Conservation (phyloP, 768 basidiomycete species). For the Lactarius hatsudake region DNA sequence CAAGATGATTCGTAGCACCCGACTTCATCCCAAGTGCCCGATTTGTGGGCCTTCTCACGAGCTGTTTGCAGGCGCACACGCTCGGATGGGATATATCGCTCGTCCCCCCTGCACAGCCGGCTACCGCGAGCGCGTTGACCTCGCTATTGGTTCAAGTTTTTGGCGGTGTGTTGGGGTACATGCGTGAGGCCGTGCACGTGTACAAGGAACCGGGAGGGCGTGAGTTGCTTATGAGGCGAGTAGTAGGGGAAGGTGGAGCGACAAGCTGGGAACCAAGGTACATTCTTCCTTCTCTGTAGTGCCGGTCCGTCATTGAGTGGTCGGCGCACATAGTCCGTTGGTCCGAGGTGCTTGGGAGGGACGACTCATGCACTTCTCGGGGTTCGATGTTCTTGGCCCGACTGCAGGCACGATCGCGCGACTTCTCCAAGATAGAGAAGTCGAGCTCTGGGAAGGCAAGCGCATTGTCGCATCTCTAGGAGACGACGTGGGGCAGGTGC, state of each 20-base stretch:
- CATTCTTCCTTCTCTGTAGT: background rate
- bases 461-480: conserved; percentile 53
- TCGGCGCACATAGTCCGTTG: conserved; percentile 40
- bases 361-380: conserved; percentile 54
- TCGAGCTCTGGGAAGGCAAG: conserved; percentile 62
- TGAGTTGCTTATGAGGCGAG: conserved; percentile 61
- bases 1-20: too few relatives aligned
- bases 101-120: conserved; percentile 54
- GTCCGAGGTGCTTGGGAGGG: conserved; percentile 60
- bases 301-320: background rate
- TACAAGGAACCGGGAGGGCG: conserved; percentile 69
- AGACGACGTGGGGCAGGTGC: conserved; percentile 42
- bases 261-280: conserved; percentile 58
- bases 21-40: conserved; percentile 48
- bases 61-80: conserved; percentile 59
- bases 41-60: conserved; percentile 57
- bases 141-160: conserved; percentile 55
- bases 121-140: conserved; percentile 61
- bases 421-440: conserved; percentile 58
- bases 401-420: conserved; percentile 63
- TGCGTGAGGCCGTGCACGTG: conserved; percentile 56
- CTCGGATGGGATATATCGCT: conserved; percentile 65
- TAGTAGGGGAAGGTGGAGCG: conserved; percentile 55
- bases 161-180: conserved; percentile 57
- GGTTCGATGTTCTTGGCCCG: conserved; percentile 61